Evolutionary conservation across 169 alveolate genomes (phyloP).

Genomic region (Perkinsus chesapeaki): DNA sequence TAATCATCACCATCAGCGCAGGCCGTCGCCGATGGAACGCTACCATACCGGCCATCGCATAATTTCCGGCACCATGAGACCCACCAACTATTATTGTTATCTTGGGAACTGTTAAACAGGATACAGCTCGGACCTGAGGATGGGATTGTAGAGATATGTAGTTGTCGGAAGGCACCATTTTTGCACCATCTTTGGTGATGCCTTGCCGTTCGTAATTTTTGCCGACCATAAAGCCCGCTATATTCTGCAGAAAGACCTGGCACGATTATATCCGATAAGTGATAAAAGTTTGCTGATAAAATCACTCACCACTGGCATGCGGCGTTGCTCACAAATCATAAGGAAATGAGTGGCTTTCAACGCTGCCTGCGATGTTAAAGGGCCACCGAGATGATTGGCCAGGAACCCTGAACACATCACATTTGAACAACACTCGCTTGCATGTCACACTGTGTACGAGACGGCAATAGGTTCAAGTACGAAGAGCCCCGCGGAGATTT

Average conservation of each 20-base stretch:
- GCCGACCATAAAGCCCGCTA: slow-evolving; percentile 74
- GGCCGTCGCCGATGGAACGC: not conserved
- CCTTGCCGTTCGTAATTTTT: slow-evolving; percentile 67
- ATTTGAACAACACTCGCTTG: not conserved
- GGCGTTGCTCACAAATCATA: slow-evolving; percentile 64
- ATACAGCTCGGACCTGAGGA: slow-evolving; percentile 23
- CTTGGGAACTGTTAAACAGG: slow-evolving; percentile 69
- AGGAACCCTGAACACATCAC: slow-evolving; percentile 19
- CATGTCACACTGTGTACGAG: no score
- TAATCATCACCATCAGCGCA: not conserved
- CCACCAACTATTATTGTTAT: slow-evolving; percentile 56
- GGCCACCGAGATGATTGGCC: slow-evolving; percentile 65
- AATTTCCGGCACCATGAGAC: slow-evolving; percentile 67
- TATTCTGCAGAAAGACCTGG: slow-evolving; percentile 44
- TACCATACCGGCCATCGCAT: slow-evolving; percentile 62
- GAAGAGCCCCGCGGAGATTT: not conserved
- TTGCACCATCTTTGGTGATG: slow-evolving; percentile 80
- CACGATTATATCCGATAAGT: not conserved
- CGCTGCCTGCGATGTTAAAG: slow-evolving; percentile 66
- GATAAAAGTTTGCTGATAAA: slow-evolving; percentile 18
- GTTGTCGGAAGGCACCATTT: slow-evolving; percentile 61
- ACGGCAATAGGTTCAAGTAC: not conserved
- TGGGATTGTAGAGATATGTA: not conserved
- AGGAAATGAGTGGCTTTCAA: slow-evolving; percentile 75
- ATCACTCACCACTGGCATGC: slow-evolving; percentile 45